Evolutionary conservation across 164 flowering plant species (phyloP).

Genomic region (Vitis labrusca): DNA sequence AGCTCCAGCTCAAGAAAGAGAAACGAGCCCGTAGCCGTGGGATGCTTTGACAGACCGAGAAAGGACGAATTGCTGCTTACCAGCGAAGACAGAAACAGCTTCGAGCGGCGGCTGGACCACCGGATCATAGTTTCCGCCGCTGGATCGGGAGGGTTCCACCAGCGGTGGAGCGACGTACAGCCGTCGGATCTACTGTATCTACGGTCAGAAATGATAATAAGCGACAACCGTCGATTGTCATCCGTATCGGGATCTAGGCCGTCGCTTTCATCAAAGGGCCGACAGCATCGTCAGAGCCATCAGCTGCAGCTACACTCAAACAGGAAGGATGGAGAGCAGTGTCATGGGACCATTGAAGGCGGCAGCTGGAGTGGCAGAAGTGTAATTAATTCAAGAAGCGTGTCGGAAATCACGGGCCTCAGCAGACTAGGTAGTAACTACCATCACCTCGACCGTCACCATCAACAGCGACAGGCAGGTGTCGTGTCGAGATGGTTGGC

Average conservation of each 20-base stretch:
- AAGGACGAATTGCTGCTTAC: constrained; percentile 59
- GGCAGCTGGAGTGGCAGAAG: constrained; percentile 40
- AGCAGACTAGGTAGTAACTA: constrained; percentile 36
- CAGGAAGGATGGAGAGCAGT: neutral
- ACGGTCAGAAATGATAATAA: constrained; percentile 68
- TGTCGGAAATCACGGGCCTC: constrained; percentile 82
- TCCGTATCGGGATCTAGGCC: constrained; percentile 15
- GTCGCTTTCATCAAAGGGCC: constrained; percentile 5
- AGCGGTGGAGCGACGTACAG: constrained; percentile 78
- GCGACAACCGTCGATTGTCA: constrained; percentile 35
- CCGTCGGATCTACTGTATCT: constrained; percentile 71
- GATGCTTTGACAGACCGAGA: constrained; percentile 50
- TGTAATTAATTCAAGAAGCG: constrained; percentile 65
- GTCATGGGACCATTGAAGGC: neutral
- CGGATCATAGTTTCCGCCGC: constrained; percentile 51
- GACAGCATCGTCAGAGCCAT: constrained; percentile 4
- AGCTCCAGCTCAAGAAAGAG: constrained; percentile 8
- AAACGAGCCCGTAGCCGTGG: constrained; percentile 20
- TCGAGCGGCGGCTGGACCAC: constrained; percentile 56
- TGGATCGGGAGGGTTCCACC: constrained; percentile 15
- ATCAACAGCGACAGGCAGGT: constrained; percentile 19
- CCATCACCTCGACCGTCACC: neutral
- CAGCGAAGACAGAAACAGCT: constrained; percentile 20
- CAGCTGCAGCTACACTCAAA: constrained; percentile 3
- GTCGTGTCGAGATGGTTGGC: constrained; percentile 41